Evolutionary conservation across 495 filamentous ascomycete species (phyloP).

Genomic region (Podospora pseudocomata): DNA sequence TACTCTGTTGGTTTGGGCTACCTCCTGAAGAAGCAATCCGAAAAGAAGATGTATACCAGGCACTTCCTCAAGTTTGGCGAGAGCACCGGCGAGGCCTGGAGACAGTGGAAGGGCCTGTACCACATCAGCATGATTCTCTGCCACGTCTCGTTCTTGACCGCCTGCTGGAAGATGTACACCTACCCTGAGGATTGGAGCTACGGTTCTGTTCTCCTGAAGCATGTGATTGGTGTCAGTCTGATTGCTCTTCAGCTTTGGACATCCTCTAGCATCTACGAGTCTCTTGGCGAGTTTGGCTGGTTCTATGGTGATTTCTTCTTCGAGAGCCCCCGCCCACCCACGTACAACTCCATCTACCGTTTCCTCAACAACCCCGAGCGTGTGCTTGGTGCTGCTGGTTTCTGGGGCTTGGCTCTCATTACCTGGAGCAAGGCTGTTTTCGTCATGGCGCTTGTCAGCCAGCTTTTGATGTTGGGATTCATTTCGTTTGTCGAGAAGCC

Average conservation of each 20-base stretch:
- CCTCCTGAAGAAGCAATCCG: conserved; percentile 79
- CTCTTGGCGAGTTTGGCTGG: conserved; percentile 97
- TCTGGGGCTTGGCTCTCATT: conserved; percentile 93
- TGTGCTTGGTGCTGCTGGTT: conserved; percentile 86
- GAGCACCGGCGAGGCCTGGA: conserved; percentile 85
- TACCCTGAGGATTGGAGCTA: conserved; percentile 80
- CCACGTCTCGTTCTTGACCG: conserved; percentile 82
- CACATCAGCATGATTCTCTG: conserved; percentile 88
- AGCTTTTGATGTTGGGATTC: conserved; percentile 79
- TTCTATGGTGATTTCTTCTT: conserved; percentile 99
- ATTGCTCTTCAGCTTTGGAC: conserved; percentile 92
- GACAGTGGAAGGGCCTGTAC: conserved; percentile 95
- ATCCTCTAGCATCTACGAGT: conserved; percentile 88
- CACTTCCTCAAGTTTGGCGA: conserved; percentile 98
- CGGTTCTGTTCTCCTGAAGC: conserved; percentile 76
- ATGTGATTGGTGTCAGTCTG: conserved; percentile 76
- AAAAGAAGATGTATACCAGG: conserved; percentile 86
- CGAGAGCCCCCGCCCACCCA: conserved; percentile 79
- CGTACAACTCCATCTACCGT: conserved; percentile 95
- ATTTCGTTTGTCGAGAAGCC: conserved; percentile 92
- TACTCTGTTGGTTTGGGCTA: conserved; percentile 84
- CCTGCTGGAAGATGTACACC: conserved; percentile 94
- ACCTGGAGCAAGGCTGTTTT: conserved; percentile 82
- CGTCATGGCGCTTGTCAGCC: conserved; percentile 76
- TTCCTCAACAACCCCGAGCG: conserved; percentile 97